A percentile compares a stretch with the other conserved stretches of the same genome.
Conservation (phyloP, 2,329 filamentous ascomycete genomes). For the Truncatella angustata region DNA sequence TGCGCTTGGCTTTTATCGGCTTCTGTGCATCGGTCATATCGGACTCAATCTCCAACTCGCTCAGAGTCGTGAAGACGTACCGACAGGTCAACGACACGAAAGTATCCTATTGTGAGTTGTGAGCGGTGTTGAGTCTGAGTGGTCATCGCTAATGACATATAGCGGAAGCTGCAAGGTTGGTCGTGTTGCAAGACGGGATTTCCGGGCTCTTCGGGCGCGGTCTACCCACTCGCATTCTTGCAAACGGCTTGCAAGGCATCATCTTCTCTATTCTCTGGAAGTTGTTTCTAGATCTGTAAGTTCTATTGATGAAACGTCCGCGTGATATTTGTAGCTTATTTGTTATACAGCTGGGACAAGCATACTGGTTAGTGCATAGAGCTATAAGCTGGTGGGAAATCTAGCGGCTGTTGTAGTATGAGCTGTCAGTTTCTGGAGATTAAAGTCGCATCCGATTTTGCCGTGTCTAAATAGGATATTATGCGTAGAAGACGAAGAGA, state of each 20-base stretch:
- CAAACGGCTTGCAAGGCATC: constrained; percentile 45
- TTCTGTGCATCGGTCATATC: constrained; percentile 45
- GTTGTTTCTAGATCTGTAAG: constrained; percentile 45
- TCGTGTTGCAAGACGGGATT: constrained; percentile 40
- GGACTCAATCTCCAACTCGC: constrained; percentile 44
- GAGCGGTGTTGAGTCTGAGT: not conserved
- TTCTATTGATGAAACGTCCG: constrained; percentile 9
- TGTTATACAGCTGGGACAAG: constrained; percentile 7
- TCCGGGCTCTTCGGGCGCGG: constrained; percentile 42
- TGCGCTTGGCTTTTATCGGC: constrained; percentile 41
- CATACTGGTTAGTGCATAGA: constrained; percentile 25
- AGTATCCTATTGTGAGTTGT: constrained; percentile 40
- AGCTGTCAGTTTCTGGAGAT: too few species aligned
- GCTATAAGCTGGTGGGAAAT: too few species aligned
- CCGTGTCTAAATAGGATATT: too few species aligned
- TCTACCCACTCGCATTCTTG: constrained; percentile 45
- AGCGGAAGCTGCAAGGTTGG: constrained; percentile 41
- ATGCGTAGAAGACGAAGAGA: too few species aligned
- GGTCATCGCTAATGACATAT: not conserved
- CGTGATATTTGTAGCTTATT: too few species aligned
- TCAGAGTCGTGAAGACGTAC: constrained; percentile 48
- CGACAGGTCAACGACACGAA: constrained; percentile 47
- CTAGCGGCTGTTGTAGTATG: too few species aligned
- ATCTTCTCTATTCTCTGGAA: constrained; percentile 50
- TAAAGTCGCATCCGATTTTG: too few species aligned